Evolutionary conservation across 1,284 basidiomycete species (phyloP), one percentile per base, ranked within the genome.

Genomic region (Gomphus bonarii): DNA sequence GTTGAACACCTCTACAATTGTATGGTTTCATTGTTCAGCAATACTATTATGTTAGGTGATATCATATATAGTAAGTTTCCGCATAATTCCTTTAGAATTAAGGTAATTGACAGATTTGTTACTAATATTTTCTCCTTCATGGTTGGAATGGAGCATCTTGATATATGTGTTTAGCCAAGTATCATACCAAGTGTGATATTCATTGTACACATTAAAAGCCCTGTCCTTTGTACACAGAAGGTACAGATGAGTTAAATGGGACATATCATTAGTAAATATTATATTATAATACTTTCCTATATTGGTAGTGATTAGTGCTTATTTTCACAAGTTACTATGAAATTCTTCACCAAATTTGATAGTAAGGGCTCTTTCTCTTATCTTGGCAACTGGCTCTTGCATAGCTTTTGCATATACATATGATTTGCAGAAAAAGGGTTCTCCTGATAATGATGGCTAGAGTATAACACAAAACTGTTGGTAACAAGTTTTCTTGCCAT

Each of bases 211-310:
- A 0, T 61, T 44, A n/a, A 69, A 65, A 1, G 65, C 60, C 0
- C 72, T 63, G 12, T 49, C 48, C 54, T 73, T 73, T 1, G 58
- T 31, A 0, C 28, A n/a, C 0, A 72, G 59, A 16, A 70, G 60
- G 42, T 66, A 53, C 0, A 71, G 18, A 36, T 64, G 48, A 14
- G 65, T 67, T 5, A 61, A 62, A 3, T 64, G 40, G 0, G 66
- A 67, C 3, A 62, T 44, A 44, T 44, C 42, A 44, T 44, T 12
- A n/a, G 42, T 44, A 12, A 44, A 44, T 5, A 22, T 44, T 4
- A 44, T 22, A 44, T 44, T 18, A 12, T 44, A 44, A 5, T 12
- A 44, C 22, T 22, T 44, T 18, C 42, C 12, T 4, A 7, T 12
- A 6, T 12, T 44, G n/a, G 42, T 44, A 6, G 4, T 12, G 7